phyloP scores from a whole-genome alignment of 2,329 filamentous ascomycete species.

The Calonectria ilicicola region DNA sequence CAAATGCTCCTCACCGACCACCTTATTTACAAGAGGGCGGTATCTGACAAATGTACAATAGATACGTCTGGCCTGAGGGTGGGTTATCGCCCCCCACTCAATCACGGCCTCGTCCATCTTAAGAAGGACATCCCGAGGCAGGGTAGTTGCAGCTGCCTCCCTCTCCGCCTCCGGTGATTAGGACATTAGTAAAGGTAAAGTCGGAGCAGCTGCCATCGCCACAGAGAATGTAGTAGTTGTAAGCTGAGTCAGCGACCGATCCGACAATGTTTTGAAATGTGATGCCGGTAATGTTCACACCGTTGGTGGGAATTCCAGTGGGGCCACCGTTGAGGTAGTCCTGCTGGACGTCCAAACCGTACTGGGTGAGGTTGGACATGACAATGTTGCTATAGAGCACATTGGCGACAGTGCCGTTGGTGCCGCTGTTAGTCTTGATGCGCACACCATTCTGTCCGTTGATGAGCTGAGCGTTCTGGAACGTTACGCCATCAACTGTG shows the following conservation, averaged over 20 bases:
- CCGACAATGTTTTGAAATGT: conserved; percentile 56
- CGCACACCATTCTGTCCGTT: conserved; percentile 63
- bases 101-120: conserved; percentile 53
- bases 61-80: not conserved
- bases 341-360: conserved; percentile 49
- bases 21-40: not conserved
- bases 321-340: conserved; percentile 59
- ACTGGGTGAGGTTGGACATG: conserved; percentile 52
- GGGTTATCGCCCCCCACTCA: not conserved
- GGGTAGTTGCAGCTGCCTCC: conserved; percentile 29
- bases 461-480: conserved; percentile 58
- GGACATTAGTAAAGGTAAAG: conserved; percentile 62
- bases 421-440: conserved; percentile 60
- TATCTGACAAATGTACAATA: not conserved
- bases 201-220: conserved; percentile 53
- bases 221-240: conserved; percentile 65
- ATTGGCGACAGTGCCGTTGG: conserved; percentile 55
- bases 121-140: conserved; percentile 43
- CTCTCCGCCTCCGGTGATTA: conserved; percentile 58
- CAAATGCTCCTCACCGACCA: not conserved
- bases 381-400: conserved; percentile 56
- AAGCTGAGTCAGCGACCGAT: conserved; percentile 22
- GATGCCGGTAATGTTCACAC: conserved; percentile 61
- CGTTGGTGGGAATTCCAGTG: conserved; percentile 54
- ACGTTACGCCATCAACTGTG: conserved; percentile 61